These are phyloP conservation scores for Zygosaccharomyces bailii DNA, from an alignment of 805 yeast genomes.

Conservation along the genomic window DNA sequence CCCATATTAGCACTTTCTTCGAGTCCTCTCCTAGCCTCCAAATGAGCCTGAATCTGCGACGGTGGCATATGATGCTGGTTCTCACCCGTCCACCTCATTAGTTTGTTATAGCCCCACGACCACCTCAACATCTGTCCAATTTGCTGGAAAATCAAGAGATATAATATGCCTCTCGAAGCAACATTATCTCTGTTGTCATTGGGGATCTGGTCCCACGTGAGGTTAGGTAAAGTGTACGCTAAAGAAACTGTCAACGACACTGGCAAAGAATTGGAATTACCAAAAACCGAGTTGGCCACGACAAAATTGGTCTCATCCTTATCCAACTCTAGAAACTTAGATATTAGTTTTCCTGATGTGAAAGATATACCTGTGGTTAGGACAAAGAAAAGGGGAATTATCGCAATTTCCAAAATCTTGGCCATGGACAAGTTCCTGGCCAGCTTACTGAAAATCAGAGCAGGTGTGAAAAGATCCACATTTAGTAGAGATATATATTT, in stretches of 20 bases:
- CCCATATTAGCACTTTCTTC: constrained; percentile 3
- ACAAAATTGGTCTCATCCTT: constrained; percentile 83
- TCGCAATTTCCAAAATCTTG: constrained; percentile 72
- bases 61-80: constrained; percentile 32
- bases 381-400: constrained; percentile 83
- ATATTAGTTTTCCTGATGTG: constrained; percentile 54
- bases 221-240: constrained; percentile 69
- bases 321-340: constrained; percentile 55
- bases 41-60: constrained; percentile 23
- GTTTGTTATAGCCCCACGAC: constrained; percentile 82
- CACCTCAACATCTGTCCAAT: constrained; percentile 79
- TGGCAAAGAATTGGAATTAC: constrained; percentile 91
- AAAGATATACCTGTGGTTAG: constrained; percentile 76
- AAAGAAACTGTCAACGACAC: constrained; percentile 82
- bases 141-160: constrained; percentile 73
- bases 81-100: constrained; percentile 48
- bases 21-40: constrained; percentile 15
- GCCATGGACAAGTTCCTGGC: constrained; percentile 64
- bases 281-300: constrained; percentile 95
- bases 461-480: constrained; percentile 92
- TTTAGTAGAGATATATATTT: constrained; percentile 72
- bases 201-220: constrained; percentile 70
- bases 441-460: constrained; percentile 82
- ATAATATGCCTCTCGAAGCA: constrained; percentile 74
- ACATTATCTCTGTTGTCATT: constrained; percentile 65